Percentiles rank a stretch among this genome's conserved stretches.
These are phyloP conservation scores for Ophiostoma quercus DNA, from an alignment of 2,329 filamentous ascomycete genomes.

Conservation along the genomic window DNA sequence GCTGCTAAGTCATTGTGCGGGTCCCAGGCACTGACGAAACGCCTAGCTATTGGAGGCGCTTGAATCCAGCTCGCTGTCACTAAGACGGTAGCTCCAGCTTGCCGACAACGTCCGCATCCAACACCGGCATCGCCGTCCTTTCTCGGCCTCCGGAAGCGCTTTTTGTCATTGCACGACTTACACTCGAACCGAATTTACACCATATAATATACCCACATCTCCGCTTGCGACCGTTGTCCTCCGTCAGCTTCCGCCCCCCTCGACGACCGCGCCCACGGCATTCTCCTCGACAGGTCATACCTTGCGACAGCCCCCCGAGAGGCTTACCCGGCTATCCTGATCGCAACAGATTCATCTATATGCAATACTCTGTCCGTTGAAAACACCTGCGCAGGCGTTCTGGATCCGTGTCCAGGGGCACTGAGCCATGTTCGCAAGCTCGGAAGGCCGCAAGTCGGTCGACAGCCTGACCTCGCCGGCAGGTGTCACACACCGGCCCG, in stretches of 20 bases:
- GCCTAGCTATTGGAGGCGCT: slow-evolving; percentile 16
- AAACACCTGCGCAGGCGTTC: not conserved
- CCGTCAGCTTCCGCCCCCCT: not conserved
- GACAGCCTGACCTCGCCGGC: slow-evolving; percentile 57
- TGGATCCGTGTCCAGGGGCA: slow-evolving; percentile 21
- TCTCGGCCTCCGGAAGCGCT: not conserved
- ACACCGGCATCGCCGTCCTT: slow-evolving; percentile 18
- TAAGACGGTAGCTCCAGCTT: slow-evolving; percentile 18
- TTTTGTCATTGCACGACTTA: not conserved
- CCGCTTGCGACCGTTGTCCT: not conserved
- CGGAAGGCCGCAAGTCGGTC: slow-evolving; percentile 57
- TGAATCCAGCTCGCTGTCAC: slow-evolving; percentile 14
- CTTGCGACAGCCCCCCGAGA: not conserved
- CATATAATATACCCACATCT: not conserved
- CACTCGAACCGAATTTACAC: not conserved
- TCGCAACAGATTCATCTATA: slow-evolving; percentile 17
- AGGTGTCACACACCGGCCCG: slow-evolving; percentile 41
- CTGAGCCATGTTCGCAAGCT: slow-evolving; percentile 53
- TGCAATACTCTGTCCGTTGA: slow-evolving; percentile 15
- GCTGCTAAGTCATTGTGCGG: not conserved
- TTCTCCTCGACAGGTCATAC: not conserved
- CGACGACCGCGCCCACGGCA: not conserved
- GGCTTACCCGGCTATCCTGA: not conserved
- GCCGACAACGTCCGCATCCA: slow-evolving; percentile 19
- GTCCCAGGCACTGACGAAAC: slow-evolving; percentile 17